phyloP scores from a whole-genome alignment of 192 early-diverging fungal genomes.

The Podila epicladia region DNA sequence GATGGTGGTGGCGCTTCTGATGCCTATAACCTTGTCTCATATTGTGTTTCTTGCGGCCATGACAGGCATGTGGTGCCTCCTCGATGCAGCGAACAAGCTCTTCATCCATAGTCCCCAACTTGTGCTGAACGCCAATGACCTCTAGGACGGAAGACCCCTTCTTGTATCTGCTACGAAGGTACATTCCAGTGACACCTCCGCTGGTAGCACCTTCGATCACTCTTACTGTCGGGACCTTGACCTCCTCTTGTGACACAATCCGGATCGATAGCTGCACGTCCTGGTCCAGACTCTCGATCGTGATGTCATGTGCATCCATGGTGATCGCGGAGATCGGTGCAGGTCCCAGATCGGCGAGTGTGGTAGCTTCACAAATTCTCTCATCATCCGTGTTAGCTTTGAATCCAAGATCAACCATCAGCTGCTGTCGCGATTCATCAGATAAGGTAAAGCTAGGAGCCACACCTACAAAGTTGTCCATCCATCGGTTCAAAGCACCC shows the following conservation, averaged over 20 bases:
- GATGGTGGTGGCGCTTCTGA: neutral
- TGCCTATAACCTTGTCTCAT: neutral
- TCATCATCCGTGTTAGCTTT: neutral
- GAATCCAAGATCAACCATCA: neutral
- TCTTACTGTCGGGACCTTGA: neutral
- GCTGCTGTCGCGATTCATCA: neutral
- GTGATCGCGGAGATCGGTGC: neutral
- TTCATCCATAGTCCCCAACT: neutral
- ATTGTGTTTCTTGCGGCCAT: neutral
- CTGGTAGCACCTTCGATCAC: neutral
- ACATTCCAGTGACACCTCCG: neutral
- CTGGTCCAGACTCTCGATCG: neutral
- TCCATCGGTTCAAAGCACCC: neutral
- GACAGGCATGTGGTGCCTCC: neutral
- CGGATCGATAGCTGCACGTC: neutral
- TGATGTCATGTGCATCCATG: constrained; percentile 3
- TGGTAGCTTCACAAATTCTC: neutral
- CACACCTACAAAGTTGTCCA: neutral
- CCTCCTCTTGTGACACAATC: neutral
- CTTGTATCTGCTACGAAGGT: neutral
- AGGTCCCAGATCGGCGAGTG: neutral
- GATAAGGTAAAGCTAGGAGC: neutral
- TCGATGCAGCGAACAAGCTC: neutral
- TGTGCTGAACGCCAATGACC: neutral
- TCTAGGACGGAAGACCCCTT: neutral